Percentiles rank a stretch among this genome's conserved stretches.
Evolutionary conservation across 148 eudicot genomes (phyloP).

Genomic region (Vaccinium vitisidaea): DNA sequence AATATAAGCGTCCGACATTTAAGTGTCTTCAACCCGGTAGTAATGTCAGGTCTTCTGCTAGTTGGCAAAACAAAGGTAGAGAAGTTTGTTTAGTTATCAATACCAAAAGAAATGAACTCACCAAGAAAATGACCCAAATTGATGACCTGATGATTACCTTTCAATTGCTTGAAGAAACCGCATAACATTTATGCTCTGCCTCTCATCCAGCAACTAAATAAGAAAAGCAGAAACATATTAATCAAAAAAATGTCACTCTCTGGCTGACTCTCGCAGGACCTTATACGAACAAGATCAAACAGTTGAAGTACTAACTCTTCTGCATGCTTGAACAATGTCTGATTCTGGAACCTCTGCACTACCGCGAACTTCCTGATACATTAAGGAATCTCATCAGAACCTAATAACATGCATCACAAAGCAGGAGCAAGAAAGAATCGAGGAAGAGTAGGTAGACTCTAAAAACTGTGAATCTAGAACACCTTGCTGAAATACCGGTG

Average conservation of each 20-base stretch:
- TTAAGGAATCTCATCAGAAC: constrained; percentile 21
- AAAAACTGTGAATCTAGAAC: constrained; percentile 10
- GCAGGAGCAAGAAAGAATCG: not conserved
- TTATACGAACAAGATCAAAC: not conserved
- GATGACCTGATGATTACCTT: constrained; percentile 42
- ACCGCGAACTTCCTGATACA: constrained; percentile 82
- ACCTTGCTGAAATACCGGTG: constrained; percentile 97
- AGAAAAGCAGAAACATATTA: constrained; percentile 7
- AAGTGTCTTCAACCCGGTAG: constrained; percentile 70
- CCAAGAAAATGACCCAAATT: not conserved
- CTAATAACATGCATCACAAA: constrained; percentile 10
- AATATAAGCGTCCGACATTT: constrained; percentile 89
- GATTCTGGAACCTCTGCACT: constrained; percentile 76
- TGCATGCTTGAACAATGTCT: constrained; percentile 88
- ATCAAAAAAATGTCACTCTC: not conserved
- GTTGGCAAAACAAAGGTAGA: constrained; percentile 16
- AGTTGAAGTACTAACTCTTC: constrained; percentile 64
- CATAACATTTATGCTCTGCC: constrained; percentile 76
- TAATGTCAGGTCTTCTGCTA: constrained; percentile 87
- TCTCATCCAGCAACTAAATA: constrained; percentile 82
- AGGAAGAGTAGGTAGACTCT: not conserved
- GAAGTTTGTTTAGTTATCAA: not conserved
- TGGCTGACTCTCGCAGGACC: not conserved
- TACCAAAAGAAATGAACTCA: not conserved
- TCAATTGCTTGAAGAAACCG: constrained; percentile 90